A percentile compares a stretch with the other conserved stretches of the same genome.
These are phyloP conservation scores for Candida orba DNA, from an alignment of 805 yeast species.

Conservation along the genomic window DNA sequence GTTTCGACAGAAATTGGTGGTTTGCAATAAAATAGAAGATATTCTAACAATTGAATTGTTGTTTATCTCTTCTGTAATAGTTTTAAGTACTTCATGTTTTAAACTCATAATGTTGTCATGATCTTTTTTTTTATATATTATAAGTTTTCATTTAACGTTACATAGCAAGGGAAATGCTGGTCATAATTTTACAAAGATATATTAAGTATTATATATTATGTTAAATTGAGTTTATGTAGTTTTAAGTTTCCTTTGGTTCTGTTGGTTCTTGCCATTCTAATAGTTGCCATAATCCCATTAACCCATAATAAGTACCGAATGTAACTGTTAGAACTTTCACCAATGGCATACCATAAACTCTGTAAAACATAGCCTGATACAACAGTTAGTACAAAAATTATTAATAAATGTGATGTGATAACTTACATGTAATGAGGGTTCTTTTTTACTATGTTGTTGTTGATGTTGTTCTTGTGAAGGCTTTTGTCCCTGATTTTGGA, in stretches of 20 bases:
- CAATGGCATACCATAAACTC: constrained; percentile 39
- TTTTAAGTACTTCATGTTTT: not conserved
- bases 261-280: constrained; percentile 25
- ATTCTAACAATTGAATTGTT: constrained; percentile 5
- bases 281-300: constrained; percentile 38
- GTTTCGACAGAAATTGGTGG: not conserved
- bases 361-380: constrained; percentile 32
- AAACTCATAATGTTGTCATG: not conserved
- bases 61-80: not conserved
- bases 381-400: not conserved
- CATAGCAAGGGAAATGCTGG: constrained; percentile 24
- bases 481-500: constrained; percentile 7
- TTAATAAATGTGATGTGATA: not conserved
- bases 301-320: constrained; percentile 38
- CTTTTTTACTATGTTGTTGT: not conserved
- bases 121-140: not conserved
- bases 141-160: constrained; percentile 1
- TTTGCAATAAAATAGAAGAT: not conserved
- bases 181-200: constrained; percentile 8
- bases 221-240: too few relatives aligned
- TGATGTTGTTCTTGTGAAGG: not conserved
- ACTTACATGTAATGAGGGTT: constrained; percentile 17
- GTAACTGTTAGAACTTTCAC: constrained; percentile 37
- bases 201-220: not conserved
- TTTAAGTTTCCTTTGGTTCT: not conserved